Percentiles rank a stretch among this genome's conserved stretches.
These are phyloP conservation scores for Aspergillus eucalypticola DNA, from an alignment of 2,329 filamentous ascomycete species.

Conservation along the genomic window DNA sequence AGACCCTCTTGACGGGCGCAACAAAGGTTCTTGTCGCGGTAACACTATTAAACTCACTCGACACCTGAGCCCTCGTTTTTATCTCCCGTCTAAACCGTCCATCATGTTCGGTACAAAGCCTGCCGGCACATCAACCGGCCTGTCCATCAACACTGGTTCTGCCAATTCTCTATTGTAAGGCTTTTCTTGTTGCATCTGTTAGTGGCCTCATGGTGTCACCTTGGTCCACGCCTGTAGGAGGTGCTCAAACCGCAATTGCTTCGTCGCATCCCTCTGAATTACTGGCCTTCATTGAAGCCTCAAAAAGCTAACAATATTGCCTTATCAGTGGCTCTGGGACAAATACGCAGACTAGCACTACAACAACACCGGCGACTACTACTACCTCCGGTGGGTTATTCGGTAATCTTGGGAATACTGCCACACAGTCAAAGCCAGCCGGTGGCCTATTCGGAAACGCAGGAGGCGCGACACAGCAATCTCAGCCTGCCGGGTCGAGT, in stretches of 20 bases:
- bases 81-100: background rate
- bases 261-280: background rate
- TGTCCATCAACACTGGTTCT: conserved; percentile 57
- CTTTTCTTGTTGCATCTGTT: background rate
- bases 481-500: conserved; percentile 31
- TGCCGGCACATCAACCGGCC: conserved; percentile 33
- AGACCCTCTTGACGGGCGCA: background rate
- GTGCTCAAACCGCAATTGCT: background rate
- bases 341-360: conserved; percentile 32
- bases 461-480: conserved; percentile 27
- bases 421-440: conserved; percentile 35
- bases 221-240: background rate
- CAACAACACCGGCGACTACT: conserved; percentile 30
- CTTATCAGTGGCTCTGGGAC: conserved; percentile 27
- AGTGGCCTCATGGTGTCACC: background rate
- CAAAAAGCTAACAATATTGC: conserved; percentile 5
- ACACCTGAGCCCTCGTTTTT: background rate
- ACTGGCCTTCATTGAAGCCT: background rate
- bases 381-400: conserved; percentile 34
- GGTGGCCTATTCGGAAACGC: conserved; percentile 35
- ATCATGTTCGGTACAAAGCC: conserved; percentile 42
- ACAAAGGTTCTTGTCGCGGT: background rate
- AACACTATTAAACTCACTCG: background rate
- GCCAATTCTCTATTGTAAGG: conserved; percentile 52
- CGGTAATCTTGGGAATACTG: conserved; percentile 28